A percentile compares a stretch with the other conserved stretches of the same genome.
These are phyloP conservation scores for Pyrenochaeta sp. DNA, from an alignment of 2,329 filamentous ascomycete genomes.

Conservation along the genomic window DNA sequence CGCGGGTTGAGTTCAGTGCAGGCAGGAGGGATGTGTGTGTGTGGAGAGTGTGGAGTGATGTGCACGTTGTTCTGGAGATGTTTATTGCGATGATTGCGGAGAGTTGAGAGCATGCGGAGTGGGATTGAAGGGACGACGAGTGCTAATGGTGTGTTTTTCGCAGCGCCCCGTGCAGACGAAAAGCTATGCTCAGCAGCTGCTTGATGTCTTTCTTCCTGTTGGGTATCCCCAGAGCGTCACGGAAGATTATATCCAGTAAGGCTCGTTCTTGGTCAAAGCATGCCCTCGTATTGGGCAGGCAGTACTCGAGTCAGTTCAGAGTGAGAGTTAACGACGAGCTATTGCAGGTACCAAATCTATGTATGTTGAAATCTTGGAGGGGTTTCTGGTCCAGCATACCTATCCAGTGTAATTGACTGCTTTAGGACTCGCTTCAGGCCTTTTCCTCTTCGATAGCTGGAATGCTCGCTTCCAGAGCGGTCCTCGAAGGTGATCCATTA, in stretches of 20 bases:
- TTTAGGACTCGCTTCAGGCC: slow-evolving; percentile 77
- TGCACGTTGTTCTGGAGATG: too few relatives aligned
- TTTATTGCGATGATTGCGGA: too few relatives aligned
- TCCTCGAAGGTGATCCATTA: slow-evolving; percentile 69
- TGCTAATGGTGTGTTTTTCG: too few relatives aligned
- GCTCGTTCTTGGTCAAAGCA: neutral
- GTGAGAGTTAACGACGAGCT: slow-evolving; percentile 4
- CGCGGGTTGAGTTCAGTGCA: too few relatives aligned
- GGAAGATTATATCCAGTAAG: slow-evolving; percentile 77
- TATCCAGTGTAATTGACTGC: slow-evolving; percentile 12
- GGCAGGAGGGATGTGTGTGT: too few relatives aligned
- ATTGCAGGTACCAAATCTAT: slow-evolving; percentile 70
- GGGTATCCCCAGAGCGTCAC: slow-evolving; percentile 91
- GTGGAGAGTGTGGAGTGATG: too few relatives aligned
- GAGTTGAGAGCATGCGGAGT: too few relatives aligned
- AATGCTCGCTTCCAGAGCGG: slow-evolving; percentile 80
- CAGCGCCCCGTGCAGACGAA: slow-evolving; percentile 12
- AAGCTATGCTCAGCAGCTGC: slow-evolving; percentile 46
- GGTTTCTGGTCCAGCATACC: too few relatives aligned
- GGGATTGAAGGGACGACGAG: too few relatives aligned
- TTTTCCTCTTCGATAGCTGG: slow-evolving; percentile 84
- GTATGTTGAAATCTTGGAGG: slow-evolving; percentile 48
- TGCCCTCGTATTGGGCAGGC: too few relatives aligned
- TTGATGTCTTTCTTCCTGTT: slow-evolving; percentile 82
- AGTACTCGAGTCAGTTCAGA: too few relatives aligned